Evolutionary conservation across 2,329 filamentous ascomycete species (phyloP), one percentile per base, ranked within the genome.

Genomic region (Graphiopsis chlorocephala): DNA sequence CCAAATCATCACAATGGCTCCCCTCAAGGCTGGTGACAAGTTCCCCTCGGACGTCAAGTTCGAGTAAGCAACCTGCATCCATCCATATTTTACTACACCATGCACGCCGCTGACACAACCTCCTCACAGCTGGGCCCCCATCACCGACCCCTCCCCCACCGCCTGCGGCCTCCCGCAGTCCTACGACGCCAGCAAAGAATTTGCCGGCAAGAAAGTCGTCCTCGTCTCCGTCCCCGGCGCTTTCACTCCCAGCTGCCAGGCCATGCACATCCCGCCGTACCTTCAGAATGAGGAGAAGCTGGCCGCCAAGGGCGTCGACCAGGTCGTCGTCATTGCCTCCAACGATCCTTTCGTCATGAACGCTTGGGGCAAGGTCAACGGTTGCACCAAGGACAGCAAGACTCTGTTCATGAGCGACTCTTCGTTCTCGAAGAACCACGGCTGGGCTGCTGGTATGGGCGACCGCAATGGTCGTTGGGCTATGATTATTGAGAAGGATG

Each of bases 261-360:
- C 87, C 74, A 84, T 85, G 77, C 92, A 96, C 82, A 83, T 96
- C 67, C 90, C 91, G 67, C 89, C 90, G 67, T 96, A 92, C 85
- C 86, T 94, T 72, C 80, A 86, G 78, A 89, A 91, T 77, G 81
- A 89, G 71, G 82, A 86, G 61, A 83, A 89, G 75, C 83, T 96
- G 78, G 88, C 88, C 81, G 81, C 82, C 75, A 94, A 94, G 85
- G 92, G 91, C 72, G 90, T 96, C 70, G 92, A 96, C 79, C 79
- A 90, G 68, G 86, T 96, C 73, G 86, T 92, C 70, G 87, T 95
- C 75, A 89, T 96, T 74, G 90, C 92, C 66, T 89, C 83, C 83
- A 96, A 96, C 80, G 93, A 96, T 80, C 83, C 88, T 69, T 96
- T 84, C 76, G 92, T 96, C 78, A 94, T 94, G 91, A 89, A 87